Percentiles rank a stretch among this genome's conserved stretches.
Evolutionary conservation across 345 rosid species (phyloP).

Genomic region (Adansonia digitata): DNA sequence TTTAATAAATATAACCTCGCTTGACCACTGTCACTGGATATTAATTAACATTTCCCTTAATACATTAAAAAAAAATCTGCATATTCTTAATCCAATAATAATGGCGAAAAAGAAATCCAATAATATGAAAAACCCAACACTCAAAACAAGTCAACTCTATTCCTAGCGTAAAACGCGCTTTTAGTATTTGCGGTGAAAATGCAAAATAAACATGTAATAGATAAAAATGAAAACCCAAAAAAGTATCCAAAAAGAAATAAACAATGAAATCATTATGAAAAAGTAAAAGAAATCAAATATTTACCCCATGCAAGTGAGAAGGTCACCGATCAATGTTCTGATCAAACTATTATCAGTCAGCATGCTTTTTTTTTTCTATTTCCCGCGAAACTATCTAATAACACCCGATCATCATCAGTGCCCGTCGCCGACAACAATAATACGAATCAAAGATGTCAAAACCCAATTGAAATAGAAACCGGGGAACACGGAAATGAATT

Average conservation of each 20-base stretch:
- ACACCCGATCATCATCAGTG: background rate
- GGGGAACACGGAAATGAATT: background rate
- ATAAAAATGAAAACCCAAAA: background rate
- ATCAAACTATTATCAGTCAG: conserved; percentile 28
- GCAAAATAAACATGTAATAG: background rate
- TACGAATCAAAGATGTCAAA: background rate
- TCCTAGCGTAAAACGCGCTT: no score
- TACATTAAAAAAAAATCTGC: no score
- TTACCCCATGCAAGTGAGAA: conserved; percentile 58
- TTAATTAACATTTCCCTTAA: no score
- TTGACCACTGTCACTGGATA: no score
- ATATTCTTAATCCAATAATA: no score
- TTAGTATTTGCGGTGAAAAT: background rate
- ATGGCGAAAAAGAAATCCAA: background rate
- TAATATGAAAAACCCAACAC: background rate
- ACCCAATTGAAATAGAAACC: background rate
- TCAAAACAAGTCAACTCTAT: conserved; percentile 4
- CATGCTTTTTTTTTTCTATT: conserved; percentile 17
- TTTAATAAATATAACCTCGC: no score
- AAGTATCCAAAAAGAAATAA: background rate
- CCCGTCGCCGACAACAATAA: background rate
- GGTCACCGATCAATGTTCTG: conserved; percentile 44
- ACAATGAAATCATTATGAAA: background rate
- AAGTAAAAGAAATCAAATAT: conserved; percentile 9
- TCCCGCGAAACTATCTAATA: background rate